Percentiles rank a stretch among this genome's conserved stretches.
Conservation (phyloP, 2,329 filamentous ascomycete genomes). For the Herpomyces periplanetae region DNA sequence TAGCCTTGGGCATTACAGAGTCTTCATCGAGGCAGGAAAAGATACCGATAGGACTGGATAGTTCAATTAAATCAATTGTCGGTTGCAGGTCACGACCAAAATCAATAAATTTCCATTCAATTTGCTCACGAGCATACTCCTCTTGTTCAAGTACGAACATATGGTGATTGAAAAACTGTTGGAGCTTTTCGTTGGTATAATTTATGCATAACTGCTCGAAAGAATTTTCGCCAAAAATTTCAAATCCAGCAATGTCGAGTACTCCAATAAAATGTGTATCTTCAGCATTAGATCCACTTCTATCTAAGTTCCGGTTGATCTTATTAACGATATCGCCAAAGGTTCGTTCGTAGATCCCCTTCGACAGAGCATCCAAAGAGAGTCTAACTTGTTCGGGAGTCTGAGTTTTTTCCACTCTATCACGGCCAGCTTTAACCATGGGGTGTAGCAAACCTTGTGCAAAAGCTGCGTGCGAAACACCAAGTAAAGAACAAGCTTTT, state of each 20-base stretch:
- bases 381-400: conserved; percentile 83
- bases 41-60: conserved; percentile 86
- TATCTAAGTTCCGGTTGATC: conserved; percentile 67
- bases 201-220: conserved; percentile 98
- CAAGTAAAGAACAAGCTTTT: conserved; percentile 43
- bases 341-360: conserved; percentile 84
- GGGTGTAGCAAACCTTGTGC: conserved; percentile 62
- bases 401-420: conserved; percentile 96
- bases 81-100: conserved; percentile 88
- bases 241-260: conserved; percentile 90
- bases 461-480: conserved; percentile 48
- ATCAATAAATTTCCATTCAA: conserved; percentile 98
- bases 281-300: conserved; percentile 39
- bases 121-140: conserved; percentile 83
- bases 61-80: conserved; percentile 81
- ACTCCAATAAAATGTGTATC: conserved; percentile 90
- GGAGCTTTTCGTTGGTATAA: conserved; percentile 94
- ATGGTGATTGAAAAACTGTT: conserved; percentile 98
- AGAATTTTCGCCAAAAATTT: conserved; percentile 92
- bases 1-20: conserved; percentile 93
- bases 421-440: conserved; percentile 65
- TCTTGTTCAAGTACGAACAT: conserved; percentile 98
- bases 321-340: conserved; percentile 70
- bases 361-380: conserved; percentile 55
- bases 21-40: conserved; percentile 95